Evolutionary conservation across 371 early-diverging fungal genomes (phyloP), one percentile per base, ranked within the genome.

Genomic region (Rhizopus delemar): DNA sequence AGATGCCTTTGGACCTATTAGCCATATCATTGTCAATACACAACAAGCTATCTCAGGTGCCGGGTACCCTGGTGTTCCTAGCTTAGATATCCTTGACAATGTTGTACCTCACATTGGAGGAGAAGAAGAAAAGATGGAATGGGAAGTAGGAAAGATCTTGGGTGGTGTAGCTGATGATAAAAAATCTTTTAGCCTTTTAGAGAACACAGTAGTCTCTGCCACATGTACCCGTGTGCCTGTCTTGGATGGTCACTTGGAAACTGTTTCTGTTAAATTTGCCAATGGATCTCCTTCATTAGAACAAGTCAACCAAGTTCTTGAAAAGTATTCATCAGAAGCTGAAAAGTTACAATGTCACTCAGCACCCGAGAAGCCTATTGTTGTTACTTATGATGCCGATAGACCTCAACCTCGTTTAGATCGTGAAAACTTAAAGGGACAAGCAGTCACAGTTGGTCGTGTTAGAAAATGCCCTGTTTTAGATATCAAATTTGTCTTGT

Each of bases 101-200:
- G 80, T 97, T 28, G 93, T 96, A 31, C 98, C 98, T 31, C 87
- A 85, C 65, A 95, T 98, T 69, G 81, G 87, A n/a, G 98, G 96
- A 55, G 98, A 98, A 69, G 98, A 98, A 74, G 89, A 92, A 63
- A 98, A 98, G 86, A 90, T 98, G 81, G 97, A 98, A 72, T 90
- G 81, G 61, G 98, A 98, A 76, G 86, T 93, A 4, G 74, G 80
- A 51, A 98, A 98, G 82, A 98, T 98, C 57, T 76, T 98, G 41
- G 97, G 96, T 55, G 77, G 72, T 32, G 53, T 92, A 46, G 65
- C 78, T 41, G 46, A 53, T 13, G 84, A 83, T 15, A 73, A 67
- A 28, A 73, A 77, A 31, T 81, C 70, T 9, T 88, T 85, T 66
- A 50, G 53, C 11, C 78, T 78, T 33, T 69, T 82, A 35, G 43